Conservation (phyloP, 1,284 basidiomycete genomes). For the Serendipita sp. region DNA sequence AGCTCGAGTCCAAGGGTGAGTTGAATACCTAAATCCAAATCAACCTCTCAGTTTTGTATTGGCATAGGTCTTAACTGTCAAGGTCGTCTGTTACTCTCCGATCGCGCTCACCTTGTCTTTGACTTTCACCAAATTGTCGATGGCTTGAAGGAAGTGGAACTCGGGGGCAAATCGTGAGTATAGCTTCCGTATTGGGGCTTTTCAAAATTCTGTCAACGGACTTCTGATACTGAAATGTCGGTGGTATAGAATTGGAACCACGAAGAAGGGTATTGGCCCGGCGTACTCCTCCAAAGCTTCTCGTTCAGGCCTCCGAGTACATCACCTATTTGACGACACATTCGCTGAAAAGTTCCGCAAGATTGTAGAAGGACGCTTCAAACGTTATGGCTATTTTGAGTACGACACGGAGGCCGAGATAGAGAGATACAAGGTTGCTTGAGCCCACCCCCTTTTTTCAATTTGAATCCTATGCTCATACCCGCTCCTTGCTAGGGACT, state of each 20-base stretch:
- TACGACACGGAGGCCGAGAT: conserved; percentile 99
- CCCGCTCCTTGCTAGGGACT: conserved; percentile 38
- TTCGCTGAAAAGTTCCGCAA: conserved; percentile 91
- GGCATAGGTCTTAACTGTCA: conserved; percentile 70
- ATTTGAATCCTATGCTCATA: background rate
- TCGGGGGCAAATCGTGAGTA: conserved; percentile 70
- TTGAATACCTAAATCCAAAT: background rate
- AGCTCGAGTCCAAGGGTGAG: conserved; percentile 71
- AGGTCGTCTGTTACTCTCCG: conserved; percentile 80
- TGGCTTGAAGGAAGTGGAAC: conserved; percentile 93
- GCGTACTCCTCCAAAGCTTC: conserved; percentile 97
- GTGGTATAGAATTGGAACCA: conserved; percentile 74
- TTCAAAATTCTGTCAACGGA: background rate
- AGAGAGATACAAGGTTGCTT: conserved; percentile 65
- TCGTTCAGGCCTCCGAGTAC: conserved; percentile 86
- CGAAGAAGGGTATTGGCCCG: conserved; percentile 95
- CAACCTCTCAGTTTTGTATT: background rate
- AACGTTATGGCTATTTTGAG: conserved; percentile 95
- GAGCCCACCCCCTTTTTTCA: background rate
- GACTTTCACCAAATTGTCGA: conserved; percentile 99
- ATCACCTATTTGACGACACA: conserved; percentile 86
- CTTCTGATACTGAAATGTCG: background rate
- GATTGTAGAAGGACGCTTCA: conserved; percentile 93
- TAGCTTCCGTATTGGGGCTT: background rate
- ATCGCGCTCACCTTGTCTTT: conserved; percentile 92